These are phyloP conservation scores for Salicornia ramosissima DNA, from an alignment of 148 eudicot species.

Conservation along the genomic window DNA sequence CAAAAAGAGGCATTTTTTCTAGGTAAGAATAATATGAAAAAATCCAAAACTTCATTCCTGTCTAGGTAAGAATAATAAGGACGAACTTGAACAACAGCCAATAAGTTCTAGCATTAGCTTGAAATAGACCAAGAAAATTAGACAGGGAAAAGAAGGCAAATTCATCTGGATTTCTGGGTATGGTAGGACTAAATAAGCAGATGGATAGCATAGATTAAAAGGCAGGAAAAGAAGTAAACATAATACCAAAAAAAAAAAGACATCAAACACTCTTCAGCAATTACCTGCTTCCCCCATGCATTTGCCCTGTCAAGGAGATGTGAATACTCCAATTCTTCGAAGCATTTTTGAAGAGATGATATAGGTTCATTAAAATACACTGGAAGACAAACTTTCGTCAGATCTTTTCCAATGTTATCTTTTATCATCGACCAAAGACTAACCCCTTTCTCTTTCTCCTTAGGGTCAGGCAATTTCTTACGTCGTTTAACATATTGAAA, in stretches of 20 bases:
- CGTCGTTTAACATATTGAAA: slow-evolving; percentile 61
- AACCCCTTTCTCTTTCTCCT: slow-evolving; percentile 76
- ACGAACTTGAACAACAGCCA: no score
- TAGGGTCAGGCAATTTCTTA: slow-evolving; percentile 74
- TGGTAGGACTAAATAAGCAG: not conserved
- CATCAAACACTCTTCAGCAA: slow-evolving; percentile 12
- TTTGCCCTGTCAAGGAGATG: slow-evolving; percentile 73
- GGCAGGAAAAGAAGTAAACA: not conserved
- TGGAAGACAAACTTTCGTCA: slow-evolving; percentile 83
- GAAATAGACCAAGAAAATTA: no score
- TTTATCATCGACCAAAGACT: slow-evolving; percentile 90
- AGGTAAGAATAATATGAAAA: no score
- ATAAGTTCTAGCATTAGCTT: no score
- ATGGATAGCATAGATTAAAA: not conserved
- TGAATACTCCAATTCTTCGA: slow-evolving; percentile 78
- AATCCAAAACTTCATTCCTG: no score
- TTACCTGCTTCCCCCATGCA: slow-evolving; percentile 73
- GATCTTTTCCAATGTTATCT: slow-evolving; percentile 84
- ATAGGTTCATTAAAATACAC: slow-evolving; percentile 84
- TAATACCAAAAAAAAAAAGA: slow-evolving; percentile 3
- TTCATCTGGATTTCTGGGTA: not conserved
- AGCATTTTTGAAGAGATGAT: slow-evolving; percentile 76
- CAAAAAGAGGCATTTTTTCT: no score
- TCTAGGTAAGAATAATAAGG: no score
- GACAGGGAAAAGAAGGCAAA: no score